Base-by-base conservation (phyloP, 108 stramenopile genomes). In the Asterionellopsis glacialis region DNA sequence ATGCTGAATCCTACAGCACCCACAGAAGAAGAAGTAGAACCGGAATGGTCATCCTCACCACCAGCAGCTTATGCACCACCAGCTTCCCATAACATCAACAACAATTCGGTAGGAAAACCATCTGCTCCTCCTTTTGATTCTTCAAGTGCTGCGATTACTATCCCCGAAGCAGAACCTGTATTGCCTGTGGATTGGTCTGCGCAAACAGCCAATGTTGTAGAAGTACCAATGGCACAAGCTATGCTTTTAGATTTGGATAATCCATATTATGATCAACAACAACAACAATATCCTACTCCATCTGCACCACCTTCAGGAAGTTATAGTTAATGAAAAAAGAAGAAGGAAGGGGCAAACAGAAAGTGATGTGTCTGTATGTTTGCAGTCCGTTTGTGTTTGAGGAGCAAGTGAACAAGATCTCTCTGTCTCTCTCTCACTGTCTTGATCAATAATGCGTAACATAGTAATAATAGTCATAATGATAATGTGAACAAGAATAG, bases 171-270 rank as follows among this genome's bases (percentile, higher is more conserved):
- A 11, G 51, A 51, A 18, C 33, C 33, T 5, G 15, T 49, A 10
- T n/a, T 60, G 1, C 58, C 58, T 11, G 49, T 14, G 7, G 59
- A 68, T 42, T 68, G 67, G 67, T 33, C 23, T 21, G 59, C 67
- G 1, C 41, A 43, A 23, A 26, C 27, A 27, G 60, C 61, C 11
- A 43, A 55, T 15, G 51, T 52, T 6, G 28, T 63, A 10, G 18
- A 27, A 13, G 13, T 69, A 14, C 68, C 68, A 16, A 16, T 52
- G 45, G 60, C 52, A 16, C 21, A 24, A 7, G 61, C 61, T 12
- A 42, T 62, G 12, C 11, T 55, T 22, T 33, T 62, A 7, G 42
- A 45, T 9, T 15, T 55, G 5, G 52, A 47, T 26, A 41, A 66
- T n/a, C 18, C 43, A 11, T 18, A n/a, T n/a, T n/a, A n/a, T n/a